Percentiles rank a stretch among this genome's conserved stretches.
Conservation (phyloP, 169 alveolate genomes). For the Plasmodium adleri region DNA sequence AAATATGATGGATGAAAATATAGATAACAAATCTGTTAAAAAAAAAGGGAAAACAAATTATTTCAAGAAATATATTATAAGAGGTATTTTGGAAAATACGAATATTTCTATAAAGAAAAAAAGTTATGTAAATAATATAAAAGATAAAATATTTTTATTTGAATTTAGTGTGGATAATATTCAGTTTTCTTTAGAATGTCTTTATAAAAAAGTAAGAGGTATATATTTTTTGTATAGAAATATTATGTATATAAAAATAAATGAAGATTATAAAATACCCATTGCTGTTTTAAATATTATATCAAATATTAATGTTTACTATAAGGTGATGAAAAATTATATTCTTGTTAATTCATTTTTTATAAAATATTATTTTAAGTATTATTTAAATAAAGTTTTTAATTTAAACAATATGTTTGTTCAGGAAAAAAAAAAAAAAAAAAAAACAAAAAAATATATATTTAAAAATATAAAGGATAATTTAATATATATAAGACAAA, state of each 20-base stretch:
- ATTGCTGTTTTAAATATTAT: conserved; percentile 52
- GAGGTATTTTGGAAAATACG: conserved; percentile 18
- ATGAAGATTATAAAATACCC: conserved; percentile 10
- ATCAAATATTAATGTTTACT: conserved; percentile 29
- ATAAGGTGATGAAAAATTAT: conserved; percentile 6
- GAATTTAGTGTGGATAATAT: conserved; percentile 44
- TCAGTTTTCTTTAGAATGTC: conserved; percentile 26
- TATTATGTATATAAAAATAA: conserved; percentile 19
- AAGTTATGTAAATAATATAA: conserved; percentile 43
- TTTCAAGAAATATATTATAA: conserved; percentile 11
- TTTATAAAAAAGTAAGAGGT: conserved; percentile 66
- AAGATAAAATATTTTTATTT: conserved; percentile 41
- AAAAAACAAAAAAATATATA: too few relatives aligned
- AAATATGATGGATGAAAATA: not conserved
- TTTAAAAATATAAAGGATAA: too few relatives aligned
- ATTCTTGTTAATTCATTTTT: conserved; percentile 34
- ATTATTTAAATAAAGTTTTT: conserved; percentile 34
- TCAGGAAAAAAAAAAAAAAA: not conserved
- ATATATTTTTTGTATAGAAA: conserved; percentile 42
- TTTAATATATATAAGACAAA: too few relatives aligned
- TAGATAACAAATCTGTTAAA: not conserved
- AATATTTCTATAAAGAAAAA: conserved; percentile 13
- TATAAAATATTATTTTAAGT: conserved; percentile 52
- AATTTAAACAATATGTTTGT: not conserved
- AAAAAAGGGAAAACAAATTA: conserved; percentile 17